Percentiles rank a stretch among this genome's conserved stretches.
phyloP scores from a whole-genome alignment of 2,329 filamentous ascomycete genomes.

The Calycina herbarum region DNA sequence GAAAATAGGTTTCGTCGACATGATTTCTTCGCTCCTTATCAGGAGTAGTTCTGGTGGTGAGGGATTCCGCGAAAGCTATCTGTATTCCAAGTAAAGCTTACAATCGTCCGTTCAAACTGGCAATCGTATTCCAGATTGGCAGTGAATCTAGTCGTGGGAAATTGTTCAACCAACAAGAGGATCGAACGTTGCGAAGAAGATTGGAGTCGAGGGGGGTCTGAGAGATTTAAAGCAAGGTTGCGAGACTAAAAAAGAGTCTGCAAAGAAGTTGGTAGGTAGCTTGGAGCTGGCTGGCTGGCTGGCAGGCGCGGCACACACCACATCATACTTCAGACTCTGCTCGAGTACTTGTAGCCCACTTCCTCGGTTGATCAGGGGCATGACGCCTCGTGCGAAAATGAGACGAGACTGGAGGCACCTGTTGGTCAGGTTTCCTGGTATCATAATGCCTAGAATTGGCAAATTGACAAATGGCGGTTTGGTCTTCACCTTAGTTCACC shows the following conservation, averaged over 20 bases:
- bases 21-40: slow-evolving; percentile 38
- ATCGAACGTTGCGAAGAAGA: background rate
- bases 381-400: background rate
- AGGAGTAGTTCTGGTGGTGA: background rate
- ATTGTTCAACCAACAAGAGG: slow-evolving; percentile 4
- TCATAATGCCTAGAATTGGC: slow-evolving; percentile 6
- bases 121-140: slow-evolving; percentile 27
- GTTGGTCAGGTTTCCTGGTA: slow-evolving; percentile 6
- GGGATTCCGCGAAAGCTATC: slow-evolving; percentile 23
- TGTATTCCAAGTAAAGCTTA: slow-evolving; percentile 33
- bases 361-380: background rate
- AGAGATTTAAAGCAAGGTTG: slow-evolving; percentile 6
- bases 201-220: background rate
- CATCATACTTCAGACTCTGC: background rate
- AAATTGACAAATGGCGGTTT: slow-evolving; percentile 6
- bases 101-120: slow-evolving; percentile 16
- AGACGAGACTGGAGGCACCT: background rate
- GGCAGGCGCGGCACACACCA: background rate
- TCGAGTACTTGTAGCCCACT: background rate
- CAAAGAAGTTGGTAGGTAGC: background rate
- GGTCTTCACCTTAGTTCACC: background rate
- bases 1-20: slow-evolving; percentile 83
- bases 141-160: slow-evolving; percentile 11
- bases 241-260: slow-evolving; percentile 4
- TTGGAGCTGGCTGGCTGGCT: background rate